These are phyloP conservation scores for Lophium mytilinum DNA, from an alignment of 495 filamentous ascomycete genomes.

Conservation along the genomic window DNA sequence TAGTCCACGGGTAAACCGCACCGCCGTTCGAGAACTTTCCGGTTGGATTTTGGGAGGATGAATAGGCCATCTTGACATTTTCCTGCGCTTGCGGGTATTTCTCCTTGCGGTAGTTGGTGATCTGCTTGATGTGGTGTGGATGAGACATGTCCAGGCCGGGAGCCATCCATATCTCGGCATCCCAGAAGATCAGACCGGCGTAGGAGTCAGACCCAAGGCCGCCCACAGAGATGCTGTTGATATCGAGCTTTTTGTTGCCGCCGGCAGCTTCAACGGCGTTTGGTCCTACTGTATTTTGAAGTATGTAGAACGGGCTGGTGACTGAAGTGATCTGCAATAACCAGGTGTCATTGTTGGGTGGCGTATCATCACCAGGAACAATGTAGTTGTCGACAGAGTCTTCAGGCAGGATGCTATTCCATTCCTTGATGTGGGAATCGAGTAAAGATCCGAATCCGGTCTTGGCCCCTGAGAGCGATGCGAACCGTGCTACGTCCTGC, in stretches of 20 bases:
- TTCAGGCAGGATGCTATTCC: constrained; percentile 44
- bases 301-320: constrained; percentile 58
- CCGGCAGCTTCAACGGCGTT: constrained; percentile 36
- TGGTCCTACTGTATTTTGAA: constrained; percentile 54
- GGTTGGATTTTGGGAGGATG: constrained; percentile 42
- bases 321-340: constrained; percentile 57
- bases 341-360: constrained; percentile 48
- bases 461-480: constrained; percentile 35
- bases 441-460: constrained; percentile 45
- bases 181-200: constrained; percentile 57
- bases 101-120: constrained; percentile 50
- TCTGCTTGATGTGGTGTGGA: constrained; percentile 48
- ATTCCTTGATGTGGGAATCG: constrained; percentile 45
- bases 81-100: constrained; percentile 45
- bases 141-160: constrained; percentile 53
- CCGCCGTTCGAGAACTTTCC: constrained; percentile 42
- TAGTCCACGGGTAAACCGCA: constrained; percentile 56
- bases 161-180: constrained; percentile 60
- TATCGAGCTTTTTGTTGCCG: constrained; percentile 36
- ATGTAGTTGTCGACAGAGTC: constrained; percentile 56
- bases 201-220: constrained; percentile 57
- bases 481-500: constrained; percentile 41
- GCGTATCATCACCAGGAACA: constrained; percentile 53
- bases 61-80: constrained; percentile 29
- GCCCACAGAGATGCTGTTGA: constrained; percentile 53